Evolutionary conservation across 495 filamentous ascomycete species (phyloP), one percentile per base, ranked within the genome.

Genomic region (Talaromyces adpressus): DNA sequence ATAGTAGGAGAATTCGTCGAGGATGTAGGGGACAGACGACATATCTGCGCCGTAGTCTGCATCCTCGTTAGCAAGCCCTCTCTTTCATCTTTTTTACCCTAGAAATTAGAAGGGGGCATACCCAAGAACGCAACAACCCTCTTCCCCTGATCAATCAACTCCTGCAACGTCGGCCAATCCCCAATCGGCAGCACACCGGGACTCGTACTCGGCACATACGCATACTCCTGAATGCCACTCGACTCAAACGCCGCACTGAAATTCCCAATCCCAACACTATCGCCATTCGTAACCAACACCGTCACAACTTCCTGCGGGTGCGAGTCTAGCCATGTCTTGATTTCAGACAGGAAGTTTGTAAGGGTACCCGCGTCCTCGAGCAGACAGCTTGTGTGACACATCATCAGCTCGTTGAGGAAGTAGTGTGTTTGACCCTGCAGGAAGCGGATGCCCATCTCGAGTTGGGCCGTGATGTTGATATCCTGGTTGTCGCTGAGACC

Each of bases 231-330:
- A 41, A 91, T 79, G 7, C 84, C 86, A 3, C 81, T 79, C 47
- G 71, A 67, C 22, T 72, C 68, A 65, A 89, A 91, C 2, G 78
- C 79, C 4, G 72, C 63, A 14, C 77, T 85, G 63, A 89, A 87
- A 9, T 74, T 63, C 29, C 72, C 67, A 8, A 79, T 77, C 16
- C 71, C 64, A 16, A 83, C 68, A 60, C 79, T 77, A 66, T 89
- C 87, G 0, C 82, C 82, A 71, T 91, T 91, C 14, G 89, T 88
- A 18, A 91, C 73, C 3, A 91, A 76, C 12, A 91, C 68, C 2
- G 87, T 90, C 9, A 92, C 77, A 11, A 91, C 86, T 61, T 91
- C 89, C 70, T 84, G 79, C 6, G 84, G 81, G 64, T 91, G 77
- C 45, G 65, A 64, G 65, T 88, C 86, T 64, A 91, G 80, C 87